Percentiles rank a stretch among this genome's conserved stretches.
These are phyloP conservation scores for Globisporangium iwayamae DNA, from an alignment of 352 stramenopile species.

Conservation along the genomic window DNA sequence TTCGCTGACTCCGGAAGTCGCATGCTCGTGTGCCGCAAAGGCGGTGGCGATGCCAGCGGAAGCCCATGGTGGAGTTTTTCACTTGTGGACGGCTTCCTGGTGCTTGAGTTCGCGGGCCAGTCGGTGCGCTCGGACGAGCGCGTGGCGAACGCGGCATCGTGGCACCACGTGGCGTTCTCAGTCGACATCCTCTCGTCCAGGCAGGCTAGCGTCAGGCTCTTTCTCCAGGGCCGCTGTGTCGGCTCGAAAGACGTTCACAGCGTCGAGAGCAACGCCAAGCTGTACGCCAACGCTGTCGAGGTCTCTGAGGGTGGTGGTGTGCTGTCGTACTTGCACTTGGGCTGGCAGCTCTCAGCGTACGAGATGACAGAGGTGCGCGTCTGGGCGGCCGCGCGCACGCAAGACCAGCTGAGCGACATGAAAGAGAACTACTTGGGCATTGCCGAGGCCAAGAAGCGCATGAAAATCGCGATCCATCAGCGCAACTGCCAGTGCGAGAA, in stretches of 20 bases:
- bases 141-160: conserved; percentile 36
- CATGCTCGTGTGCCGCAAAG: conserved; percentile 14
- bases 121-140: conserved; percentile 39
- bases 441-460: conserved; percentile 73
- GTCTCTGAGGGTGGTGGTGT: neutral
- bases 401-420: conserved; percentile 77
- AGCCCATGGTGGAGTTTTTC: conserved; percentile 43
- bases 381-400: conserved; percentile 67
- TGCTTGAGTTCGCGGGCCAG: conserved; percentile 44
- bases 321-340: conserved; percentile 46
- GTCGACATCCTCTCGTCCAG: conserved; percentile 54
- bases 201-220: conserved; percentile 52
- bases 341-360: conserved; percentile 42
- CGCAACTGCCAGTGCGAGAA: conserved; percentile 82
- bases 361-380: conserved; percentile 79
- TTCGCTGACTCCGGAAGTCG: conserved; percentile 13
- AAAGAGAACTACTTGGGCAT: conserved; percentile 87
- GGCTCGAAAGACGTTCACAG: conserved; percentile 38
- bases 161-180: conserved; percentile 72
- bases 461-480: conserved; percentile 84
- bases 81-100: conserved; percentile 39
- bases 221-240: conserved; percentile 52
- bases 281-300: neutral
- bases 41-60: conserved; percentile 8
- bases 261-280: conserved; percentile 32